phyloP scores from a whole-genome alignment of 371 early-diverging fungal genomes.

The Neoconidiobolus thromboides region DNA sequence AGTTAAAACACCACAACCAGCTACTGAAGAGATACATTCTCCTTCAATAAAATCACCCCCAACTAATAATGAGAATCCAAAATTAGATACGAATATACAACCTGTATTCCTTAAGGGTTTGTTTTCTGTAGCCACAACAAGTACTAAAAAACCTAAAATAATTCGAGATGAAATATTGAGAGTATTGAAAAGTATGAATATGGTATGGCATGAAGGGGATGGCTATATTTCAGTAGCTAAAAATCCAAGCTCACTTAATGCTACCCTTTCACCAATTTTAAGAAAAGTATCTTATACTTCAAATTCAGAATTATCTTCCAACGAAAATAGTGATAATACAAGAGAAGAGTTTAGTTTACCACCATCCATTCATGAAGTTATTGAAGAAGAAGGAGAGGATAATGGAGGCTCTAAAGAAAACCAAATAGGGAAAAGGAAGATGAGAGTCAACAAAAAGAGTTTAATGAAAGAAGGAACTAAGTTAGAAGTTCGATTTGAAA shows the following conservation, averaged over 20 bases:
- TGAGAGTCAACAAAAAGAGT: too few relatives aligned
- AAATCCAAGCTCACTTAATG: neutral
- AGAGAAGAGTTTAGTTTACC: too few relatives aligned
- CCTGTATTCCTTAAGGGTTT: conserved; percentile 58
- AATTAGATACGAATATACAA: conserved; percentile 8
- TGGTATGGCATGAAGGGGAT: conserved; percentile 33
- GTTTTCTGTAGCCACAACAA: conserved; percentile 55
- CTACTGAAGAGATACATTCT: neutral
- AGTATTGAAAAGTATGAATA: conserved; percentile 32
- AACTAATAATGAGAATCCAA: conserved; percentile 7
- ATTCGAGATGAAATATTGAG: conserved; percentile 46
- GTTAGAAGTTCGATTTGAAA: conserved; percentile 37
- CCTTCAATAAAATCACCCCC: neutral
- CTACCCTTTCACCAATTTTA: neutral
- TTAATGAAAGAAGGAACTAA: conserved; percentile 10
- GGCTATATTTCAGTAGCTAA: neutral
- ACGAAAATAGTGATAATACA: too few relatives aligned
- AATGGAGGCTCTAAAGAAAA: neutral
- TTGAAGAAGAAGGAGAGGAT: neutral
- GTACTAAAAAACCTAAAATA: conserved; percentile 45
- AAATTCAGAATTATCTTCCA: too few relatives aligned
- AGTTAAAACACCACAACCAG: neutral
- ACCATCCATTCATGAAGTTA: neutral
- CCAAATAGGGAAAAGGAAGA: neutral
- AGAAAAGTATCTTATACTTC: too few relatives aligned